These are phyloP conservation scores for Monilinia polystroma DNA, from an alignment of 2,329 filamentous ascomycete genomes.

Conservation along the genomic window DNA sequence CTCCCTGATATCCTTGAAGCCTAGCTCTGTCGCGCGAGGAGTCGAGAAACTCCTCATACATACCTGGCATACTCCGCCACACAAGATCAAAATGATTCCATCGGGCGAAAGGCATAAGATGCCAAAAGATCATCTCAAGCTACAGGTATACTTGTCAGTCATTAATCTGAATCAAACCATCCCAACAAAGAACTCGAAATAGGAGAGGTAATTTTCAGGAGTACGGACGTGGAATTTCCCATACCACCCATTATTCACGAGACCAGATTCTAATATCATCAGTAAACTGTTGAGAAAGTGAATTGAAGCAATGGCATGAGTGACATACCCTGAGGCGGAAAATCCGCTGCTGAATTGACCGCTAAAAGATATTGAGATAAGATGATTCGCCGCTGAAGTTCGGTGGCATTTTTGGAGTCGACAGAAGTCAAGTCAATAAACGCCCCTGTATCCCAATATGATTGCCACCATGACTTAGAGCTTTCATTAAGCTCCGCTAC, in stretches of 20 bases:
- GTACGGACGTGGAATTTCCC: conserved; percentile 45
- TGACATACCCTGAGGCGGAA: conserved; percentile 40
- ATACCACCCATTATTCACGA: conserved; percentile 51
- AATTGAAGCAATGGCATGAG: no score
- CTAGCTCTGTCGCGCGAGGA: conserved; percentile 39
- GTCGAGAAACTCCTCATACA: conserved; percentile 41
- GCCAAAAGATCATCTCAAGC: conserved; percentile 47
- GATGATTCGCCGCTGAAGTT: conserved; percentile 47
- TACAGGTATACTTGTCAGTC: neutral
- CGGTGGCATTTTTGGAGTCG: conserved; percentile 42
- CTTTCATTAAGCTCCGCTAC: conserved; percentile 13
- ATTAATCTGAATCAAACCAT: neutral
- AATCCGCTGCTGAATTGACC: conserved; percentile 44
- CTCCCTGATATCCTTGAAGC: conserved; percentile 42
- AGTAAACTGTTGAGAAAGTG: neutral
- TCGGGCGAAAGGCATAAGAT: conserved; percentile 44
- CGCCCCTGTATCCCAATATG: conserved; percentile 43
- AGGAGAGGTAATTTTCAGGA: neutral
- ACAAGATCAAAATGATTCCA: conserved; percentile 44
- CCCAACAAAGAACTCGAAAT: no score
- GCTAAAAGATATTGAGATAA: conserved; percentile 47
- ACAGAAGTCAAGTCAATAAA: conserved; percentile 46
- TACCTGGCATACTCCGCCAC: conserved; percentile 42
- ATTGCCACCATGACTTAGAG: conserved; percentile 30
- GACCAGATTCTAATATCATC: conserved; percentile 41